A percentile compares a stretch with the other conserved stretches of the same genome.
Conservation (phyloP, 2,329 filamentous ascomycete genomes). For the Penicillium paneum region DNA sequence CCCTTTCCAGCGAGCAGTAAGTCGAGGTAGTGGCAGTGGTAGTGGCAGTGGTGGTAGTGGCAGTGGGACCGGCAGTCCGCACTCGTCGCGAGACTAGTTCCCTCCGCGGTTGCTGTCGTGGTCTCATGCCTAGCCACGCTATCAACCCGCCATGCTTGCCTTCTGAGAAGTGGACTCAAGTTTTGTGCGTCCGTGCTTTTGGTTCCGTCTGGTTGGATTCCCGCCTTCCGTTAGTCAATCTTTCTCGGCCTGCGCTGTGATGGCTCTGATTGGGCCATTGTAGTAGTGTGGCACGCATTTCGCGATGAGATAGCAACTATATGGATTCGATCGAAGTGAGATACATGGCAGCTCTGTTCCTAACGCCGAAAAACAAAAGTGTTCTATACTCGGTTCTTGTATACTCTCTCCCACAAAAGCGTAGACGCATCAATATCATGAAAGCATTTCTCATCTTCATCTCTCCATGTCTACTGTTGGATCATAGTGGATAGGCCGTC, state of each 20-base stretch:
- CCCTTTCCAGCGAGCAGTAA: conserved; percentile 43
- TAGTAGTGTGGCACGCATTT: conserved; percentile 4
- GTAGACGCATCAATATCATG: conserved; percentile 10
- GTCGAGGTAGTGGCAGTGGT: conserved; percentile 49
- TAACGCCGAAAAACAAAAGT: conserved; percentile 20
- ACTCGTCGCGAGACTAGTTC: conserved; percentile 36
- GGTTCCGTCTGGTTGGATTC: conserved; percentile 11
- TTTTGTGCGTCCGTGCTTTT: conserved; percentile 11
- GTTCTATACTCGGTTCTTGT: conserved; percentile 14
- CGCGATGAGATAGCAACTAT: conserved; percentile 10
- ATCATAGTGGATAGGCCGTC: neutral
- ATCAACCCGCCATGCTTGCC: neutral
- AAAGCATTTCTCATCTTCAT: conserved; percentile 3
- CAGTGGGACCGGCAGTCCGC: conserved; percentile 43
- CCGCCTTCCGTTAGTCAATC: conserved; percentile 1
- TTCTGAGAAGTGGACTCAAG: conserved; percentile 6
- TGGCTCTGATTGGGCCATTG: conserved; percentile 2
- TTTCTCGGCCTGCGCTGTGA: conserved; percentile 7
- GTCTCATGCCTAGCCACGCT: conserved; percentile 3
- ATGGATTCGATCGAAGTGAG: conserved; percentile 17
- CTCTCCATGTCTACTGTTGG: neutral
- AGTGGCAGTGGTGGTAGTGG: conserved; percentile 41
- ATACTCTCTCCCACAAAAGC: conserved; percentile 3
- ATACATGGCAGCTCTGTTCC: conserved; percentile 19
- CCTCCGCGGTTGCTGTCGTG: neutral